These are phyloP conservation scores for Tricharina praecox DNA, from an alignment of 495 filamentous ascomycete species.

Conservation along the genomic window DNA sequence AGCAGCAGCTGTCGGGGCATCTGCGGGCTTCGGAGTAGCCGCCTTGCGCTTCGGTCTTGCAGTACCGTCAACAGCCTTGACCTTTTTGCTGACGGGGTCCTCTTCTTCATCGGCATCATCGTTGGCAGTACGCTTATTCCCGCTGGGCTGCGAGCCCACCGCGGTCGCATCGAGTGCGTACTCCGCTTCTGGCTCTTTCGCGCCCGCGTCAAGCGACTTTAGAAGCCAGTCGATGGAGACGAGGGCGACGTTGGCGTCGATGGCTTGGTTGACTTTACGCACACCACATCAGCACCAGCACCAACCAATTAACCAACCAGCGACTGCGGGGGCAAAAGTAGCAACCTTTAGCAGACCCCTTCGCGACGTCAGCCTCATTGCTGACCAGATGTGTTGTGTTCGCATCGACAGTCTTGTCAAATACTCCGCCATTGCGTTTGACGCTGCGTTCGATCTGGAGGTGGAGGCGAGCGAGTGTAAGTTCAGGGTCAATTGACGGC, in stretches of 20 bases:
- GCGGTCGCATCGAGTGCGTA: conserved; percentile 27
- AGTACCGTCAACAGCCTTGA: conserved; percentile 5
- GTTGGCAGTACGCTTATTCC: conserved; percentile 9
- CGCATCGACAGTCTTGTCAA: conserved; percentile 32
- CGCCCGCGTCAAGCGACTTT: conserved; percentile 32
- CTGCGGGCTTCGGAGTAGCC: no score
- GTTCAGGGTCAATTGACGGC: background rate
- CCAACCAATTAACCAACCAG: no score
- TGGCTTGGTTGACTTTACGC: conserved; percentile 36
- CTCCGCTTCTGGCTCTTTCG: conserved; percentile 31
- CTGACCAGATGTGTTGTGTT: conserved; percentile 45
- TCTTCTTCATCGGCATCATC: conserved; percentile 24
- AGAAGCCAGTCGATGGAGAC: conserved; percentile 48
- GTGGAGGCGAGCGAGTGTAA: no score
- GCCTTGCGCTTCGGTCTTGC: background rate
- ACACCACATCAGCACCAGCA: no score
- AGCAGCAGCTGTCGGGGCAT: no score
- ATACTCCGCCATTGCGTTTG: conserved; percentile 34
- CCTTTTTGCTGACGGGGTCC: conserved; percentile 21
- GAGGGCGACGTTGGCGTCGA: conserved; percentile 35
- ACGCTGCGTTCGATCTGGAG: conserved; percentile 32
- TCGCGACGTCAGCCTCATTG: conserved; percentile 37
- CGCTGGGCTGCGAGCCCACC: conserved; percentile 3
- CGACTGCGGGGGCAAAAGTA: no score
- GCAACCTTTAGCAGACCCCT: conserved; percentile 26